These are phyloP conservation scores for Nicotiana otophora DNA, from an alignment of 257 asterid genomes.

Conservation along the genomic window DNA sequence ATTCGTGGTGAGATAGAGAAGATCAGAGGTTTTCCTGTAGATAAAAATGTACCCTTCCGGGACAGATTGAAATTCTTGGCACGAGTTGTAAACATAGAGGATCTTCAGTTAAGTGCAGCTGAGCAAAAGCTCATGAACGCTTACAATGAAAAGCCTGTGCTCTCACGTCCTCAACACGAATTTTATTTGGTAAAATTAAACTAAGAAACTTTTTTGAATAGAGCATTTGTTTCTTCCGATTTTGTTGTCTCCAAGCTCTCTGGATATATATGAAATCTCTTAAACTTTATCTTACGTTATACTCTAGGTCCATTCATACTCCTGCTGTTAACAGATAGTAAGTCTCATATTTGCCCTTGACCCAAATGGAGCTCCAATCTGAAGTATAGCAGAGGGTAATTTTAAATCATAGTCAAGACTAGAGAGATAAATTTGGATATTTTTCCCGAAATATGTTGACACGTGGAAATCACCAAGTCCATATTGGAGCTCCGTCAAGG, in stretches of 20 bases:
- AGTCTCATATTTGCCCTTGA: no score
- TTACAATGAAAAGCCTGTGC: constrained; percentile 8
- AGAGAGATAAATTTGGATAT: no score
- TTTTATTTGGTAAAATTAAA: constrained; percentile 6
- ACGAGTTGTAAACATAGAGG: constrained; percentile 9
- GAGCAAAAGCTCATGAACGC: constrained; percentile 6
- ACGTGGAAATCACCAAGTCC: no score
- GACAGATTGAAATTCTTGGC: constrained; percentile 14
- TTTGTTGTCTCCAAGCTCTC: neutral
- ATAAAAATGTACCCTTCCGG: constrained; percentile 9
- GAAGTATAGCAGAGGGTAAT: no score
- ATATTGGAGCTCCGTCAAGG: no score
- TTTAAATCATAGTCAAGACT: no score
- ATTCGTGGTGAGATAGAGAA: constrained; percentile 7
- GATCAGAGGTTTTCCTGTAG: neutral
- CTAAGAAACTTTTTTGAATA: neutral
- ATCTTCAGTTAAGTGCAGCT: constrained; percentile 9
- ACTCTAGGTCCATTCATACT: no score
- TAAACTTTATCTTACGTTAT: neutral
- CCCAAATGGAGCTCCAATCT: no score
- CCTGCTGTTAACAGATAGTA: no score
- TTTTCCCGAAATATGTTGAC: no score
- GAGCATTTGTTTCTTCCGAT: neutral
- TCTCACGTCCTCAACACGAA: constrained; percentile 15
- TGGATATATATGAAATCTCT: neutral